Evolutionary conservation across 768 basidiomycete species (phyloP), one percentile per base, ranked within the genome.

Genomic region (Lactarius sp.): DNA sequence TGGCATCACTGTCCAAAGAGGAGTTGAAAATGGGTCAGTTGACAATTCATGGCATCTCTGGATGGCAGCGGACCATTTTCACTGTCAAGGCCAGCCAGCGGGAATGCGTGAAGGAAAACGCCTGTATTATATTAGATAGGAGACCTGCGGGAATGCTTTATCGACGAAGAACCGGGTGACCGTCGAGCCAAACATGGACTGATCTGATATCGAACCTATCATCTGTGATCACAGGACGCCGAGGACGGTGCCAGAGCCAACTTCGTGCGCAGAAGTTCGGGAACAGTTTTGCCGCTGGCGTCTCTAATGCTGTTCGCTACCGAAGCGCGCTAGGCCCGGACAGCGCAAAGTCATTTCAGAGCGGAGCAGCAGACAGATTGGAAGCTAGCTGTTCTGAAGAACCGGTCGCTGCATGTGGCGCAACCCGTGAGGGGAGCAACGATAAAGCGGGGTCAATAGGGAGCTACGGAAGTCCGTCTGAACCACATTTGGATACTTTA

Each of bases 241-340:
- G 27, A 44, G 42, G 42, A 18, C 16, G 42, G 42, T 44, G 37
- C 37, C 12, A 8, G 12, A 12, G 37, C 37, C 27, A 27, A 27
- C 27, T 27, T 27, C 27, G 27, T 16, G 46, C n/a, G 46, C 20
- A 8, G 46, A 20, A 46, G 44, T 46, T 46, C 16, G 44, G n/a
- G n/a, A 7, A 20, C n/a, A 18, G 16, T 47, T 47, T 47, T 47
- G 46, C n/a, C 46, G n/a, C 9, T 20, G 9, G 46, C 20, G 20
- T 20, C 2, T 8, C 18, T 7, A 47, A 55, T 3, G 33, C 18
- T 58, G 36, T 39, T 62, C 61, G 61, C 51, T 52, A 58, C 56
- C 51, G 61, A 57, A 51, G 61, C 33, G 55, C 22, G n/a, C 20
- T n/a, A 42, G 49, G 18, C 20, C 20, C 31, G 12, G 37, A 4